Percentiles rank a stretch among this genome's conserved stretches.
Evolutionary conservation across 2,329 filamentous ascomycete genomes (phyloP).

Genomic region (Phialophora expanda): DNA sequence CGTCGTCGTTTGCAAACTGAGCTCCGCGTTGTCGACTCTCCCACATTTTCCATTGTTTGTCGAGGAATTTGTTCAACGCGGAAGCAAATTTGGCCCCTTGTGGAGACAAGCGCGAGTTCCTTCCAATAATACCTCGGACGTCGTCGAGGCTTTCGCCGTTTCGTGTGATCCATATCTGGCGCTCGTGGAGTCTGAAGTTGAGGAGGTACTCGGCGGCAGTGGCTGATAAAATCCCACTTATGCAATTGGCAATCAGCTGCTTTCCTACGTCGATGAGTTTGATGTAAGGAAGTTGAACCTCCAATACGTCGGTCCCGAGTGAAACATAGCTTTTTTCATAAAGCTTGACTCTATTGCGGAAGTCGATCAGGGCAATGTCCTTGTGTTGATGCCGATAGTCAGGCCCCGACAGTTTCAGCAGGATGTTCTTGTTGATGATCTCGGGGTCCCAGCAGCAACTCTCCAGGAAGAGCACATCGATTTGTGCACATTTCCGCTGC

Average conservation of each 20-base stretch:
- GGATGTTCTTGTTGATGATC: conserved; percentile 93
- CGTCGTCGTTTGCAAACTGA: neutral
- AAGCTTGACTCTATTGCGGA: conserved; percentile 88
- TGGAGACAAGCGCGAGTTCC: conserved; percentile 81
- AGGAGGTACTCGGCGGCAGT: conserved; percentile 92
- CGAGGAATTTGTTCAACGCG: conserved; percentile 82
- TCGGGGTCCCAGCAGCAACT: conserved; percentile 85
- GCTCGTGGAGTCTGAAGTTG: conserved; percentile 92
- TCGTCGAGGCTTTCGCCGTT: conserved; percentile 93
- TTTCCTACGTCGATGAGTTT: conserved; percentile 97
- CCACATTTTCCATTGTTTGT: conserved; percentile 79
- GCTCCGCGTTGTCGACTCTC: conserved; percentile 57
- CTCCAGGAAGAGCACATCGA: conserved; percentile 95
- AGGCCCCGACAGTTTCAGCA: conserved; percentile 89
- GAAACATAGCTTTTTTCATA: conserved; percentile 95
- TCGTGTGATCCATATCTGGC: conserved; percentile 97
- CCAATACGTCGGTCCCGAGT: conserved; percentile 86
- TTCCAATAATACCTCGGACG: conserved; percentile 82
- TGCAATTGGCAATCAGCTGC: conserved; percentile 86
- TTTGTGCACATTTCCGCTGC: conserved; percentile 73
- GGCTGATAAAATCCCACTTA: conserved; percentile 86
- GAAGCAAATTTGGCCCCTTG: conserved; percentile 79
- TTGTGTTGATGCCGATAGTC: conserved; percentile 96
- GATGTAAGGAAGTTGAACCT: conserved; percentile 88
- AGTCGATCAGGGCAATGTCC: conserved; percentile 79